Evolutionary conservation across 2,329 filamentous ascomycete genomes (phyloP).

Genomic region (Cercospora sp.): DNA sequence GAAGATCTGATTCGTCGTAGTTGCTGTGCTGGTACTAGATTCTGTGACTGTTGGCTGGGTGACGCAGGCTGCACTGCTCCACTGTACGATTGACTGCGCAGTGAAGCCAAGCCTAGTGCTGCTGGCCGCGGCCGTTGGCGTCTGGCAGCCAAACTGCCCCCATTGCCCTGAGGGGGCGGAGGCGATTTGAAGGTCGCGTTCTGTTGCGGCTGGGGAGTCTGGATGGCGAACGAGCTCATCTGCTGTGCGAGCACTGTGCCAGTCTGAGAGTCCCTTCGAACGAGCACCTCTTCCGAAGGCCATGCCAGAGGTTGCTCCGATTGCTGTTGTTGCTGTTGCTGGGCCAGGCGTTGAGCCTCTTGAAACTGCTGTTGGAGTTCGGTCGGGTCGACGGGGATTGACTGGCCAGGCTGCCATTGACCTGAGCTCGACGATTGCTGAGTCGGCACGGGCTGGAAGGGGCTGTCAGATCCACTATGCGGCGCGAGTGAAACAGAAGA

Average conservation of each 20-base stretch:
- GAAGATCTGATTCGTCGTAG: slow-evolving; percentile 53
- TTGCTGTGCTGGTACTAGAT: slow-evolving; percentile 68
- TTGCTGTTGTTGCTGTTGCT: slow-evolving; percentile 19
- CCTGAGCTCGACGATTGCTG: slow-evolving; percentile 25
- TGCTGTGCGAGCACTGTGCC: slow-evolving; percentile 38
- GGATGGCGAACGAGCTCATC: slow-evolving; percentile 40
- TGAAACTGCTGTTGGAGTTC: slow-evolving; percentile 39
- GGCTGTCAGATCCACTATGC: slow-evolving; percentile 19
- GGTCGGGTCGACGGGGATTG: slow-evolving; percentile 39
- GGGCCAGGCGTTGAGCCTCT: slow-evolving; percentile 30
- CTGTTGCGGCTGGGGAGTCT: slow-evolving; percentile 36
- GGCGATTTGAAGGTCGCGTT: slow-evolving; percentile 38
- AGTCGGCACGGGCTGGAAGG: slow-evolving; percentile 19
- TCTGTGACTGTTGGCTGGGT: slow-evolving; percentile 53
- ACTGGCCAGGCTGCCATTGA: slow-evolving; percentile 42
- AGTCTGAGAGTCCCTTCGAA: slow-evolving; percentile 35
- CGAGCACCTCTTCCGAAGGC: slow-evolving; percentile 36
- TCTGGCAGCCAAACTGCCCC: slow-evolving; percentile 44
- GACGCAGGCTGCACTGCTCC: slow-evolving; percentile 43
- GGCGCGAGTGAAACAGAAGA: slow-evolving; percentile 32
- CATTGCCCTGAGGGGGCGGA: slow-evolving; percentile 34
- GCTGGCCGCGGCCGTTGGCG: slow-evolving; percentile 44
- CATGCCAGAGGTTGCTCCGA: slow-evolving; percentile 38
- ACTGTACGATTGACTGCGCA: slow-evolving; percentile 44
- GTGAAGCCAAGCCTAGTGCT: slow-evolving; percentile 44